These are phyloP conservation scores for Tylopilus balloui DNA, from an alignment of 768 basidiomycete species.

Conservation along the genomic window DNA sequence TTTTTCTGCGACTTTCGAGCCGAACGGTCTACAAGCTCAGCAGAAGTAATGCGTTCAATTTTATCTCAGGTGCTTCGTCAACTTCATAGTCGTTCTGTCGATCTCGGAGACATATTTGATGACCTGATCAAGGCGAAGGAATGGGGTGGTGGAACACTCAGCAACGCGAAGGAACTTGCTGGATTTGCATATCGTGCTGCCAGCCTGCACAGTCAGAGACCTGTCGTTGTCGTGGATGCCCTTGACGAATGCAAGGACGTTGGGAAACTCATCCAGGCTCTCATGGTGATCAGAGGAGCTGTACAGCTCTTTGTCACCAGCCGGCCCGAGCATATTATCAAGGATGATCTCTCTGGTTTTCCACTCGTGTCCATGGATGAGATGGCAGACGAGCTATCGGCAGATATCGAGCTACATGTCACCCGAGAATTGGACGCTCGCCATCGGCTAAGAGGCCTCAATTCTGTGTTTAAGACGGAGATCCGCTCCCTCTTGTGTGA, in stretches of 20 bases:
- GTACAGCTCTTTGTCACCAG: conserved; percentile 1
- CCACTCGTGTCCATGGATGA: conserved; percentile 3
- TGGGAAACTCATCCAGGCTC: background rate
- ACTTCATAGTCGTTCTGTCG: background rate
- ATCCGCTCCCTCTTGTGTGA: background rate
- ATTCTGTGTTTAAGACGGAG: background rate
- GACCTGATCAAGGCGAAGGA: background rate
- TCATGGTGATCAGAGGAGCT: background rate
- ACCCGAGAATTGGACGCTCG: background rate
- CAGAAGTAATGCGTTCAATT: conserved; percentile 3
- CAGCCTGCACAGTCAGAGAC: background rate
- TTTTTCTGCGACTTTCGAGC: conserved; percentile 5
- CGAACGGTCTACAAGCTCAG: background rate
- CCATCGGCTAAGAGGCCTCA: background rate
- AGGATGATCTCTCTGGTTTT: background rate
- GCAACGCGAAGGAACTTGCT: background rate
- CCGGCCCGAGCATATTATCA: background rate
- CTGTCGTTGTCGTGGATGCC: conserved; percentile 2
- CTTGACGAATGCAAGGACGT: conserved; percentile 6
- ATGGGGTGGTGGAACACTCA: background rate
- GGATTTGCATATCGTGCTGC: background rate
- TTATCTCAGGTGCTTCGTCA: background rate
- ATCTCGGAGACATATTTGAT: background rate
- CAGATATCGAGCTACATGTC: too few species aligned
- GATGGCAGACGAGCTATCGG: background rate